Percentiles rank a stretch among this genome's conserved stretches.
phyloP scores from a whole-genome alignment of 1,139 yeast genomes.

The Yamadazyma kanchanaburiensis region DNA sequence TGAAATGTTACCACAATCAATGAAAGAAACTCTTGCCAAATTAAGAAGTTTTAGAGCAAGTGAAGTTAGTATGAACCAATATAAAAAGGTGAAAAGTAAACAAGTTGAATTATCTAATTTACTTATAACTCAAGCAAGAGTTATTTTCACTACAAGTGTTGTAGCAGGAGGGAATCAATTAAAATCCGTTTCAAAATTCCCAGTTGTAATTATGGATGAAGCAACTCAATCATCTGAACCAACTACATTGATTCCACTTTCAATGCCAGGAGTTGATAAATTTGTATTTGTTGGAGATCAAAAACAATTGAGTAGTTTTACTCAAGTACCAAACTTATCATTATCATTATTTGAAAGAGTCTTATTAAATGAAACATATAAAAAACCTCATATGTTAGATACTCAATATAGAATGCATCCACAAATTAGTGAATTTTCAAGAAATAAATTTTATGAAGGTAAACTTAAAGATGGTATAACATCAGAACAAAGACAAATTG shows the following conservation, averaged over 20 bases:
- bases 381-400: conserved; percentile 63
- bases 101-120: conserved; percentile 44
- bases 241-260: conserved; percentile 63
- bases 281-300: conserved; percentile 76
- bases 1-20: conserved; percentile 43
- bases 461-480: conserved; percentile 59
- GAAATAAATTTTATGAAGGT: conserved; percentile 52
- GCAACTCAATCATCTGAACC: conserved; percentile 74
- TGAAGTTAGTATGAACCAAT: conserved; percentile 38
- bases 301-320: conserved; percentile 60
- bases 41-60: conserved; percentile 39
- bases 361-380: conserved; percentile 52
- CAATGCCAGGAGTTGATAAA: conserved; percentile 64
- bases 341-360: conserved; percentile 60
- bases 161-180: conserved; percentile 67
- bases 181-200: conserved; percentile 52
- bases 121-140: conserved; percentile 61
- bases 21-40: conserved; percentile 41
- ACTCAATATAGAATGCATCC: conserved; percentile 78
- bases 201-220: conserved; percentile 63
- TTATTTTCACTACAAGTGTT: conserved; percentile 68
- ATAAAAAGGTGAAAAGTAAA: conserved; percentile 45
- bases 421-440: conserved; percentile 58
- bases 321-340: conserved; percentile 60
- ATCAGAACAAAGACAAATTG: conserved; percentile 41